Percentiles rank a stretch among this genome's conserved stretches.
phyloP scores from a whole-genome alignment of 805 yeast genomes.

The Cyberlindnera maclurae region DNA sequence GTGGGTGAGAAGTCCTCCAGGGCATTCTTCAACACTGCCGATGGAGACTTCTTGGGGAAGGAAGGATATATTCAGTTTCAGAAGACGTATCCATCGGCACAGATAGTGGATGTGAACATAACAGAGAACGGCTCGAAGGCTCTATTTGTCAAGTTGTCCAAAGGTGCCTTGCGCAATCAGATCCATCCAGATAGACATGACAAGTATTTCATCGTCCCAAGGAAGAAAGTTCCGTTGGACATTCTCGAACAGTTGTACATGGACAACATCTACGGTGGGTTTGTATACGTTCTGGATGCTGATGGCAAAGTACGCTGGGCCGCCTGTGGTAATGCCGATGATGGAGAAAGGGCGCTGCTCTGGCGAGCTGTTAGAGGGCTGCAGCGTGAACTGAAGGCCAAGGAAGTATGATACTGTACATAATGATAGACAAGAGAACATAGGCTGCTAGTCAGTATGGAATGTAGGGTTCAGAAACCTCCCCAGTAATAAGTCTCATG shows the following conservation, averaged over 20 bases:
- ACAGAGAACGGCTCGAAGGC: constrained; percentile 72
- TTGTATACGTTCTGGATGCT: constrained; percentile 69
- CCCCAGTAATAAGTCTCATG: background rate
- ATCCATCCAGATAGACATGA: constrained; percentile 45
- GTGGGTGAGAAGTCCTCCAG: constrained; percentile 64
- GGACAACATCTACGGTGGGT: constrained; percentile 77
- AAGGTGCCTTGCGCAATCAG: constrained; percentile 34
- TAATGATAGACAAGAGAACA: too few species aligned
- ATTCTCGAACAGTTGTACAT: constrained; percentile 54
- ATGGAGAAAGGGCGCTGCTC: constrained; percentile 53
- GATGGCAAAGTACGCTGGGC: constrained; percentile 84
- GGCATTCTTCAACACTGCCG: constrained; percentile 46
- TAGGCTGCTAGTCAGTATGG: too few species aligned
- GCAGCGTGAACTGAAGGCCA: constrained; percentile 36
- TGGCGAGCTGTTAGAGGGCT: constrained; percentile 63
- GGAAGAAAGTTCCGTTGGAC: constrained; percentile 48
- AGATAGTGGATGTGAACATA: constrained; percentile 68
- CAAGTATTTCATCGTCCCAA: constrained; percentile 58
- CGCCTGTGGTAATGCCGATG: constrained; percentile 72
- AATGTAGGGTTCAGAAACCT: too few species aligned
- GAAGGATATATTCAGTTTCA: constrained; percentile 36
- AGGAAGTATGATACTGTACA: too few species aligned
- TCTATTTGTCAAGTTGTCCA: constrained; percentile 48
- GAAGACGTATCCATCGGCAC: constrained; percentile 43
- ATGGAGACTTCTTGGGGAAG: constrained; percentile 32